Percentiles rank a stretch among this genome's conserved stretches.
Conservation (phyloP, 78 protist genomes). For the Ministeria vibrans region DNA sequence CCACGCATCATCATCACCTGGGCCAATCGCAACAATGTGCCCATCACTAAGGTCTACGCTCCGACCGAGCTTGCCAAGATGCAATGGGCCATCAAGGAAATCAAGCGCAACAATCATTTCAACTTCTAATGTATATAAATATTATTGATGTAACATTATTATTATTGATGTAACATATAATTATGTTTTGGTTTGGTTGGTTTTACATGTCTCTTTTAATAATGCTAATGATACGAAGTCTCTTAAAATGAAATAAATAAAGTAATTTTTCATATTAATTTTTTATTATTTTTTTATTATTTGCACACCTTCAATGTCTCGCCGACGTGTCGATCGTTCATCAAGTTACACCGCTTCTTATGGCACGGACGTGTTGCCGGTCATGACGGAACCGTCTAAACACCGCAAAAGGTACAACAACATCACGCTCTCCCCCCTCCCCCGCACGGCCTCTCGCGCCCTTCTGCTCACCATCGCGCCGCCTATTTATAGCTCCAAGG, state of each 20-base stretch:
- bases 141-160: background rate
- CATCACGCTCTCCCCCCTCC: too few relatives aligned
- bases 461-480: too few relatives aligned
- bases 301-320: too few relatives aligned
- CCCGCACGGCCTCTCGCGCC: too few relatives aligned
- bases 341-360: too few relatives aligned
- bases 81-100: too few relatives aligned
- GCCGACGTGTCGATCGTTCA: too few relatives aligned
- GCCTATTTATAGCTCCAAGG: too few relatives aligned
- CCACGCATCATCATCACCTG: slow-evolving; percentile 97
- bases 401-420: too few relatives aligned
- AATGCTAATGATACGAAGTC: background rate
- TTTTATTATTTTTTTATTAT: background rate
- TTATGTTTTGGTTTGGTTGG: background rate
- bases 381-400: too few relatives aligned
- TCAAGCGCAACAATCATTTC: background rate
- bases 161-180: background rate
- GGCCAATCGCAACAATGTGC: slow-evolving; percentile 79
- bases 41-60: slow-evolving; percentile 46
- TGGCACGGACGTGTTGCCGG: too few relatives aligned
- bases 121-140: background rate
- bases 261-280: background rate
- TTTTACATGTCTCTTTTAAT: background rate
- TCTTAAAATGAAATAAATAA: background rate
- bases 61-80: too few relatives aligned